Evolutionary conservation across 1,284 basidiomycete species (phyloP).

Genomic region (Melampsora larici-populina): DNA sequence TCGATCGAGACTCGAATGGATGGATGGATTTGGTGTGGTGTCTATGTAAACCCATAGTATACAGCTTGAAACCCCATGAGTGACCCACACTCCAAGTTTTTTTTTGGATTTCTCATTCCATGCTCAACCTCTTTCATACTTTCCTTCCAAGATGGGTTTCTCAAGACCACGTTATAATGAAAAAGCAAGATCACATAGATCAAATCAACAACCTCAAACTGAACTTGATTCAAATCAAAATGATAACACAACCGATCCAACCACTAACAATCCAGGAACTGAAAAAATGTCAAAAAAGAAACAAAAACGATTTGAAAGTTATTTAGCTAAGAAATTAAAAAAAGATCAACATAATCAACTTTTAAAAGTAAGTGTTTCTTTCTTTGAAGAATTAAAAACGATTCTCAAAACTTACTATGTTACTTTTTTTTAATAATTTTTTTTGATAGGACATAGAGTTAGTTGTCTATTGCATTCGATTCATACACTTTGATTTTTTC

Average conservation of each 20-base stretch:
- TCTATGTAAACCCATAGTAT: slow-evolving; percentile 4
- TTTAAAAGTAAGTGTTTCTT: slow-evolving; percentile 12
- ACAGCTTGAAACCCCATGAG: background rate
- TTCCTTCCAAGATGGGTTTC: slow-evolving; percentile 20
- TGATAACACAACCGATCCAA: background rate
- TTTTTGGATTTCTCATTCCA: background rate
- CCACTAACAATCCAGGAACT: background rate
- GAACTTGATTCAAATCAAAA: background rate
- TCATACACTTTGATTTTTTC: background rate
- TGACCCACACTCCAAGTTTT: background rate
- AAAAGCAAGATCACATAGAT: slow-evolving; percentile 39
- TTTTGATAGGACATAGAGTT: slow-evolving; percentile 19
- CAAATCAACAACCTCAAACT: background rate
- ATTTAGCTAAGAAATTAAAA: slow-evolving; percentile 59
- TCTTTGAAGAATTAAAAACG: background rate
- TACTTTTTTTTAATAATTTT: background rate
- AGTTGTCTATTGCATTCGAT: background rate
- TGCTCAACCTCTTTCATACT: background rate
- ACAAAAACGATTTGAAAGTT: slow-evolving; percentile 75
- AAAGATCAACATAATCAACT: slow-evolving; percentile 33
- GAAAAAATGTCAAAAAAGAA: slow-evolving; percentile 66
- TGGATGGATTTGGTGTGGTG: background rate
- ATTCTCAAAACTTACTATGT: no score
- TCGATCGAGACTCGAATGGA: background rate
- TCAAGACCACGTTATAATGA: slow-evolving; percentile 41